phyloP scores from a whole-genome alignment of 352 stramenopile genomes.

The Globisporangium cederbergense region DNA sequence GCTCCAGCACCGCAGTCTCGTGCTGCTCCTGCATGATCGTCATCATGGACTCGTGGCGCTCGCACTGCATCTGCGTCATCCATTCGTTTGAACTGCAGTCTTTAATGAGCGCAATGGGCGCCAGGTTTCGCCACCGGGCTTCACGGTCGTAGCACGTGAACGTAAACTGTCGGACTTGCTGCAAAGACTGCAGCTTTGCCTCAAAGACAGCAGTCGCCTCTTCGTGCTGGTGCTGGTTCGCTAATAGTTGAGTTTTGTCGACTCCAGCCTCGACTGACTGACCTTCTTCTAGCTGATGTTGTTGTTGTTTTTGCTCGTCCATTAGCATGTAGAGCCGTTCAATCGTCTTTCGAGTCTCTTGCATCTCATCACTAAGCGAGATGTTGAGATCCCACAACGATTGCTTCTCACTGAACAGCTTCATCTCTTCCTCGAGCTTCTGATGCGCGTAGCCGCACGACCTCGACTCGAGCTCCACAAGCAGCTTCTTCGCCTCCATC shows the following conservation, averaged over 20 bases:
- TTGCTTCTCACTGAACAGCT: slow-evolving; percentile 62
- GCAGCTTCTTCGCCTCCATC: slow-evolving; percentile 31
- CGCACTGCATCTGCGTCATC: slow-evolving; percentile 58
- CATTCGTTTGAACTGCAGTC: slow-evolving; percentile 62
- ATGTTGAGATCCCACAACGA: slow-evolving; percentile 51
- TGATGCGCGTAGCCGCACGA: slow-evolving; percentile 38
- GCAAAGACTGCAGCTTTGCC: slow-evolving; percentile 40
- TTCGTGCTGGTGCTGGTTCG: slow-evolving; percentile 25
- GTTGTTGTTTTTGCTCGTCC: slow-evolving; percentile 14
- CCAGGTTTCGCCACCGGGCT: slow-evolving; percentile 50
- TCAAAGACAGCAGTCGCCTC: slow-evolving; percentile 43
- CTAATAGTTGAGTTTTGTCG: slow-evolving; percentile 9
- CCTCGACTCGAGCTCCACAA: slow-evolving; percentile 45
- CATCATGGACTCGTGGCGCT: slow-evolving; percentile 49
- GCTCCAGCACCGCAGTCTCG: slow-evolving; percentile 27
- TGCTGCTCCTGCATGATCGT: slow-evolving; percentile 48
- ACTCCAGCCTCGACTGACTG: not conserved
- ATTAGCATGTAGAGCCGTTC: slow-evolving; percentile 40
- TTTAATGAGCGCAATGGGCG: slow-evolving; percentile 42
- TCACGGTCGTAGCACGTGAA: slow-evolving; percentile 68
- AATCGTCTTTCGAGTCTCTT: slow-evolving; percentile 31
- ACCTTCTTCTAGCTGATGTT: not conserved
- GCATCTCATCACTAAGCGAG: slow-evolving; percentile 40
- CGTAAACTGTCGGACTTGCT: slow-evolving; percentile 52
- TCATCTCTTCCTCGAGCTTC: slow-evolving; percentile 52